Percentiles rank a stretch among this genome's conserved stretches.
These are phyloP conservation scores for Bryopsis sp. DNA, from an alignment of 139 green algal genomes.

Conservation along the genomic window DNA sequence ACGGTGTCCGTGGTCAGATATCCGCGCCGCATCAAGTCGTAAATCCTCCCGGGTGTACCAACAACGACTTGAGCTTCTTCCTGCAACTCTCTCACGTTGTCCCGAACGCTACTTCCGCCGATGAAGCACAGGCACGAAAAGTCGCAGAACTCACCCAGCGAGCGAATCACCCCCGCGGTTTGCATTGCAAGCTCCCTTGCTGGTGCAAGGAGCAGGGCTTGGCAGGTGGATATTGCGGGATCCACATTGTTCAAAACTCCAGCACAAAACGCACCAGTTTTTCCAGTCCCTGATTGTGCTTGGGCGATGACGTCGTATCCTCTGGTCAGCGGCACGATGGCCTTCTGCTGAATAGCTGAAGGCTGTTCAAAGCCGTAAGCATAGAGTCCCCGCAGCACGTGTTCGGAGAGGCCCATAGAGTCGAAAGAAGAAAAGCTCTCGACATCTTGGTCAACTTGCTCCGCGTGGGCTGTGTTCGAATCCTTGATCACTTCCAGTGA, in stretches of 20 bases:
- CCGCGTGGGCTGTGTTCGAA: too few relatives aligned
- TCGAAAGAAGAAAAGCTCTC: constrained; percentile 95
- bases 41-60: constrained; percentile 93
- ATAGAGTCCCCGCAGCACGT: constrained; percentile 97
- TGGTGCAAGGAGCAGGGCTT: constrained; percentile 93
- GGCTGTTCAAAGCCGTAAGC: constrained; percentile 99
- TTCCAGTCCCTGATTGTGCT: constrained; percentile 97
- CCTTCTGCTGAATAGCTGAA: constrained; percentile 98
- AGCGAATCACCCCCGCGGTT: constrained; percentile 99
- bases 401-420: constrained; percentile 95
- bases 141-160: constrained; percentile 94
- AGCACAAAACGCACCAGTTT: constrained; percentile 98
- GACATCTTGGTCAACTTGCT: too few relatives aligned
- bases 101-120: constrained; percentile 90
- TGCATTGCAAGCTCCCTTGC: constrained; percentile 98
- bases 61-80: constrained; percentile 82
- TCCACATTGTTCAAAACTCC: constrained; percentile 96
- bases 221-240: constrained; percentile 82
- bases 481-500: too few relatives aligned
- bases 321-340: constrained; percentile 97
- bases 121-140: constrained; percentile 99
- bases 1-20: constrained; percentile 79
- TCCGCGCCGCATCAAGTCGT: constrained; percentile 95
- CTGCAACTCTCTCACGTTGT: constrained; percentile 92
- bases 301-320: constrained; percentile 98